phyloP scores from a whole-genome alignment of 257 asterid genomes.

The Solanum ossicruentum region DNA sequence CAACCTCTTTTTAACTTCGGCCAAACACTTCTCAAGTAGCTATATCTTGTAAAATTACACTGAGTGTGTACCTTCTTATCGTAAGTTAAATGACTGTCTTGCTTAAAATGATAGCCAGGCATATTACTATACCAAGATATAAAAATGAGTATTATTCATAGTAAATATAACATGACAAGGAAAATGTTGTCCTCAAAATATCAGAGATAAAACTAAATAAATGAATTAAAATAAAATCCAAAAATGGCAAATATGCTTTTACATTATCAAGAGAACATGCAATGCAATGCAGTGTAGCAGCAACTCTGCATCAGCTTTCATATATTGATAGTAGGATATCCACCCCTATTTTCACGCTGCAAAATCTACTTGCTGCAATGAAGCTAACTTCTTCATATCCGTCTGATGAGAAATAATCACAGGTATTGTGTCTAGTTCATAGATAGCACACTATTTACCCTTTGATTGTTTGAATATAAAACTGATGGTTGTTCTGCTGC shows the following conservation, averaged over 20 bases:
- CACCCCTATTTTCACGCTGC: background rate
- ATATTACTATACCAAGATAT: background rate
- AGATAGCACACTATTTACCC: background rate
- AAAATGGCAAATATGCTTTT: background rate
- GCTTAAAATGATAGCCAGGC: background rate
- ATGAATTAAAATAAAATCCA: background rate
- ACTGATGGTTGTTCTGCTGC: background rate
- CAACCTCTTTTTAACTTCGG: too few relatives aligned
- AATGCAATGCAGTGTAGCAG: background rate
- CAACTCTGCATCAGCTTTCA: background rate
- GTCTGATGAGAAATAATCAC: background rate
- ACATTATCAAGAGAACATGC: background rate
- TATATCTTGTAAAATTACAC: background rate
- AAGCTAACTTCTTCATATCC: background rate
- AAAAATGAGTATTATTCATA: background rate
- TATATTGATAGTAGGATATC: background rate
- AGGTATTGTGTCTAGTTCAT: background rate
- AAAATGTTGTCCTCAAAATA: background rate
- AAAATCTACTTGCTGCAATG: background rate
- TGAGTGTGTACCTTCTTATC: background rate
- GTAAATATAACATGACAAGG: background rate
- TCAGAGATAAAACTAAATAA: background rate
- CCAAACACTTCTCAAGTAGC: too few relatives aligned
- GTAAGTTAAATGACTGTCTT: background rate
- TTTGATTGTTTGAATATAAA: background rate